These are phyloP conservation scores for Aspergillus intermedius DNA, from an alignment of 2,329 filamentous ascomycete species.

Conservation along the genomic window DNA sequence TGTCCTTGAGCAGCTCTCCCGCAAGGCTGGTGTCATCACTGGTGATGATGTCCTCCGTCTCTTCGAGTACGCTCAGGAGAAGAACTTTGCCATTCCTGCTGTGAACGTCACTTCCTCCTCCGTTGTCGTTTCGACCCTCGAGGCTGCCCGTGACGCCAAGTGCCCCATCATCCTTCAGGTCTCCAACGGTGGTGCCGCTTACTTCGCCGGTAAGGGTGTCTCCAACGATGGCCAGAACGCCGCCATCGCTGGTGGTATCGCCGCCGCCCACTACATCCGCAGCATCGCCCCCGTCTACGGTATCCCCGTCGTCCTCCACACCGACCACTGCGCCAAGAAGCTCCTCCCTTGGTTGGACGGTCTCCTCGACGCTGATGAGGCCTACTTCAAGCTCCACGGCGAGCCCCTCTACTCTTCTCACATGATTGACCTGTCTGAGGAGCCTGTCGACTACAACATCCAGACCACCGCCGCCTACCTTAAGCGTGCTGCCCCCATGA, in stretches of 20 bases:
- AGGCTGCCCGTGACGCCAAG: conserved; percentile 89
- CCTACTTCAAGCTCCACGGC: conserved; percentile 86
- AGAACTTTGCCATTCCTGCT: conserved; percentile 82
- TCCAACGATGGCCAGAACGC: conserved; percentile 77
- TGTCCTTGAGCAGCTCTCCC: conserved; percentile 50
- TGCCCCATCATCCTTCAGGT: conserved; percentile 88
- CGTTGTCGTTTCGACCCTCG: conserved; percentile 76
- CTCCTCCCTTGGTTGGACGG: conserved; percentile 96
- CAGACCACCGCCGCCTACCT: conserved; percentile 87
- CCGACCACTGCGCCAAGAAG: conserved; percentile 99
- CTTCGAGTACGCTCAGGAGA: conserved; percentile 84
- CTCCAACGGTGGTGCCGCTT: conserved; percentile 88
- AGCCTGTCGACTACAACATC: conserved; percentile 84
- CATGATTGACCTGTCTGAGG: conserved; percentile 98
- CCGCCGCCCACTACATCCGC: conserved; percentile 90
- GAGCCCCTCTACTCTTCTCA: conserved; percentile 92
- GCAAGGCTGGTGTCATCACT: conserved; percentile 61
- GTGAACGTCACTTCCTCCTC: conserved; percentile 94
- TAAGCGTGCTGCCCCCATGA: conserved; percentile 89
- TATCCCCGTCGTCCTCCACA: conserved; percentile 87
- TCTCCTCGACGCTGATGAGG: conserved; percentile 90
- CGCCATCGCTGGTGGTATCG: conserved; percentile 79
- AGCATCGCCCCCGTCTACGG: conserved; percentile 79
- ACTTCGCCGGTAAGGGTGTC: conserved; percentile 87
- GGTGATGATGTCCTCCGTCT: conserved; percentile 63